Conservation (phyloP, 1,284 basidiomycete species). For the Rhodotorula sp. region DNA sequence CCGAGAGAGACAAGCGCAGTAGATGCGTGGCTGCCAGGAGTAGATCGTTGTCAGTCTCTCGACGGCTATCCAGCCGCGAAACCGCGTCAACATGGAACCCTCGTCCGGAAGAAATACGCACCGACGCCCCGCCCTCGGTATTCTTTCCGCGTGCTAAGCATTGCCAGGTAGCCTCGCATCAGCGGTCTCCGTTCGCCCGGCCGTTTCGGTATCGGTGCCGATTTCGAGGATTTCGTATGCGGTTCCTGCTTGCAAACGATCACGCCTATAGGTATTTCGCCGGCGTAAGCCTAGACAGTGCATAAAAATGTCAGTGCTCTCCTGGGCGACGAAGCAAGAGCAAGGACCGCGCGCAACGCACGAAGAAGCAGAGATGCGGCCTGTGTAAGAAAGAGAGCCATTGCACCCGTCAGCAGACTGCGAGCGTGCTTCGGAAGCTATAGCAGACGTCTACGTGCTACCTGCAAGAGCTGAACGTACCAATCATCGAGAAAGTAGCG, state of each 20-base stretch:
- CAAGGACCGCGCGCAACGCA: constrained; percentile 46
- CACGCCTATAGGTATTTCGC: constrained; percentile 68
- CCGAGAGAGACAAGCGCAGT: constrained; percentile 67
- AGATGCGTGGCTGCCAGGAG: constrained; percentile 66
- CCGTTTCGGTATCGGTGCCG: background rate
- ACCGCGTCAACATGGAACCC: constrained; percentile 38
- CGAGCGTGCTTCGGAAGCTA: no score
- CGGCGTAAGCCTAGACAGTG: constrained; percentile 28
- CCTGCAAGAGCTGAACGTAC: constrained; percentile 52
- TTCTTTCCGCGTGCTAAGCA: constrained; percentile 80
- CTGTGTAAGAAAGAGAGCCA: constrained; percentile 52
- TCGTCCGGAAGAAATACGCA: constrained; percentile 54
- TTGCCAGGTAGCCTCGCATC: constrained; percentile 93
- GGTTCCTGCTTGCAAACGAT: constrained; percentile 93
- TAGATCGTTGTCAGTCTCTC: no score
- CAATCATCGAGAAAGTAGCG: constrained; percentile 93
- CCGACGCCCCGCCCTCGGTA: constrained; percentile 88
- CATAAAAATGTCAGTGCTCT: background rate
- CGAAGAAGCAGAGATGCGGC: constrained; percentile 91
- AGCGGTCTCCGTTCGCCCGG: constrained; percentile 54
- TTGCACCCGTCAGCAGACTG: no score
- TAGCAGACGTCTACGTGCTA: no score
- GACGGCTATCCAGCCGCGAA: background rate
- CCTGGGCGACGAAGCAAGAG: no score
- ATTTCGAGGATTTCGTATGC: constrained; percentile 55